Base-by-base conservation (phyloP, 2,329 filamentous ascomycete species). In the Paecilomyces niveus region DNA sequence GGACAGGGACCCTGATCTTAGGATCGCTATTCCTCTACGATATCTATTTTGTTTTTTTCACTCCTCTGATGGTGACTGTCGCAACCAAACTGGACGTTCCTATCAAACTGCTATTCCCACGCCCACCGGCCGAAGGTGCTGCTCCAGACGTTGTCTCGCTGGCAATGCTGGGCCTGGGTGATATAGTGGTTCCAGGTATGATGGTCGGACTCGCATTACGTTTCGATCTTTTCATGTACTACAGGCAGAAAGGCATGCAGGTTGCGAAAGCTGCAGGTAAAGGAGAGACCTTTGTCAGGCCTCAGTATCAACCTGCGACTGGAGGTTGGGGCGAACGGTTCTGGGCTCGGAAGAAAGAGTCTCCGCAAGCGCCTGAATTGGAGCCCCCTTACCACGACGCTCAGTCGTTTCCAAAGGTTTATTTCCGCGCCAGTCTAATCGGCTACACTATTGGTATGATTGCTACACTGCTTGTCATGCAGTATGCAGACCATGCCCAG, bases 171-270 rank as follows among this genome's bases (percentile, higher is more conserved):
- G 93, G 93, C 0, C 81, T 97, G 0, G 93, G 93, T n/a, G 93
- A 99, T 69, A 89, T 99, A 59, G 89, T 96, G 1, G 81, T 99
- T 3, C 93, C 93, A 0, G 94, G 93, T 8, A 91, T 97, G 68
- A 87, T 97, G 76, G 88, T 97, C 62, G 90, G 85, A 1, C 82
- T 97, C 50, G 90, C 92, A 1, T 80, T 99, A 24, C 86, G 93
- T n/a, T 96, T 96, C 66, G 93, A 99, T 70, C 80, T 96, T 7
- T 94, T 90, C 77, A 80, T 91, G 57, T 86, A 89, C 76, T 97
- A 97, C 70, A 80, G 88, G 35, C 81, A 81, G 45, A 86, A 89
- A 68, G 70, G 70, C 81, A 86, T 70, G 82, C 64, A 67, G 73
- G 65, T 66, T 32, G 62, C 65, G 57, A 57, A 66, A 55, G 54